Percentiles rank a stretch among this genome's conserved stretches.
phyloP scores from a whole-genome alignment of 495 filamentous ascomycete species.

The Penicillium chermesinum region DNA sequence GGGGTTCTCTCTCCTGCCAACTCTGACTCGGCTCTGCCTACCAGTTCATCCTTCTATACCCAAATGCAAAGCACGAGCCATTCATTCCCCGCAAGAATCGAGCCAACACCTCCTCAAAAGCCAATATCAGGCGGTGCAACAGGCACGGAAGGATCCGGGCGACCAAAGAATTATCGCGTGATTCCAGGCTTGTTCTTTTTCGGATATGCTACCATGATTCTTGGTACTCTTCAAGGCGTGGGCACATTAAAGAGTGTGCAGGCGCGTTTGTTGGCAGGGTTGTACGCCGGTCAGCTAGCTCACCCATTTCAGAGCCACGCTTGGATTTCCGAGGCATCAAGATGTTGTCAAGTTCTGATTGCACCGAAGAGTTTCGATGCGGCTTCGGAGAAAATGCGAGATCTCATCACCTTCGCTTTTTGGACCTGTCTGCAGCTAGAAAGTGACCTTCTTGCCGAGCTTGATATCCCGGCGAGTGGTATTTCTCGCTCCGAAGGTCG shows the following conservation, averaged over 20 bases:
- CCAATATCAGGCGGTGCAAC: constrained; percentile 2
- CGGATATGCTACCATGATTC: constrained; percentile 77
- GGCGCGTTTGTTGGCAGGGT: constrained; percentile 76
- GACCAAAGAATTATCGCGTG: constrained; percentile 67
- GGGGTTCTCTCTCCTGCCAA: constrained; percentile 26
- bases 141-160: constrained; percentile 9
- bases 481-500: constrained; percentile 67
- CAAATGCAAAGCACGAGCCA: constrained; percentile 11
- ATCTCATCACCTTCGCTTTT: constrained; percentile 70
- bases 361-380: constrained; percentile 47
- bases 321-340: constrained; percentile 77
- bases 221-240: constrained; percentile 72
- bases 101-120: background rate
- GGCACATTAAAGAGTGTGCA: constrained; percentile 78
- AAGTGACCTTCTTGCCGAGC: constrained; percentile 90
- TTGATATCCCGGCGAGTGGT: constrained; percentile 74
- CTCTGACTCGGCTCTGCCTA: constrained; percentile 17
- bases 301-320: constrained; percentile 85
- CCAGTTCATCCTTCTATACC: constrained; percentile 17
- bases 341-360: constrained; percentile 71
- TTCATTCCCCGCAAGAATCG: constrained; percentile 10
- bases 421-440: constrained; percentile 95
- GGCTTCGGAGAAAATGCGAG: constrained; percentile 25
- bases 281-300: constrained; percentile 84
- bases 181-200: constrained; percentile 90